phyloP scores from a whole-genome alignment of 768 basidiomycete genomes.

The Hirschioporus abietinus region DNA sequence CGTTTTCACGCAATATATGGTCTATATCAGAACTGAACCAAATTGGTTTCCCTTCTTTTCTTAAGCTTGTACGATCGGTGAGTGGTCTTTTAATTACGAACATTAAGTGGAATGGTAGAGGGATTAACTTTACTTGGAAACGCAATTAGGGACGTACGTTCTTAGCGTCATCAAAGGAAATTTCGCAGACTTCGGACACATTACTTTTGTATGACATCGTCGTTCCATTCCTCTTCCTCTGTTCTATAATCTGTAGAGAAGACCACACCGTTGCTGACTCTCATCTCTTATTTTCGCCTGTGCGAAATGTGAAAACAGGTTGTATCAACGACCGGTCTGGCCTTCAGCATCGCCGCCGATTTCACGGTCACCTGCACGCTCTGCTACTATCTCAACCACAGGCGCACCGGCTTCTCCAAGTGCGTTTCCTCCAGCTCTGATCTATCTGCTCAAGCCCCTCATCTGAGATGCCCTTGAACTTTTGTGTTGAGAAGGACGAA shows the following conservation, averaged over 20 bases:
- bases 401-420: slow-evolving; percentile 3
- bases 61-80: not conserved
- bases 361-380: slow-evolving; percentile 1
- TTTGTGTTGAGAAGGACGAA: not conserved
- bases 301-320: not conserved
- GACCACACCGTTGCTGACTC: not conserved
- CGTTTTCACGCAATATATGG: not conserved
- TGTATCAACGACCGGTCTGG: not conserved
- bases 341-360: slow-evolving; percentile 1
- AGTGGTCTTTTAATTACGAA: not conserved
- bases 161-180: not conserved
- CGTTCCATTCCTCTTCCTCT: not conserved
- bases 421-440: not conserved
- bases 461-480: not conserved
- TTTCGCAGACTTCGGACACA: not conserved
- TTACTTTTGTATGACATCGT: not conserved
- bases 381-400: slow-evolving; percentile 2
- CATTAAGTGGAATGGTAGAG: not conserved
- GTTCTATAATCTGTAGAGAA: too few relatives aligned
- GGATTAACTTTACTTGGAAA: not conserved
- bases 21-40: not conserved
- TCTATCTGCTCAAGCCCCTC: not conserved
- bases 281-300: not conserved
- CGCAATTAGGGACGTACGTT: not conserved
- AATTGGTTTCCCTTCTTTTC: not conserved